Percentiles rank a stretch among this genome's conserved stretches.
Conservation (phyloP, 345 rosid species). For the Salix exigua region DNA sequence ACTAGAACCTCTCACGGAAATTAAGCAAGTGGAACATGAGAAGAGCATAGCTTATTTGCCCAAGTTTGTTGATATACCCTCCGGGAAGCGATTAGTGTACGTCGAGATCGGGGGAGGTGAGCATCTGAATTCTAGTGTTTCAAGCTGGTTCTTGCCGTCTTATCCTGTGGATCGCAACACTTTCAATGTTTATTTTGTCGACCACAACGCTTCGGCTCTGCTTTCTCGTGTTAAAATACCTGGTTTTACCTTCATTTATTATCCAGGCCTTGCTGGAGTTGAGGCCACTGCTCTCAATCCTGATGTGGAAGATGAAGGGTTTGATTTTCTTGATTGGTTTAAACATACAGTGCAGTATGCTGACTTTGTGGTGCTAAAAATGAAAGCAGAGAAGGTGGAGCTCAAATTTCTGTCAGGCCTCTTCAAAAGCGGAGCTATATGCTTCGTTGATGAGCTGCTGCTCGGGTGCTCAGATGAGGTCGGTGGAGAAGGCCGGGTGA, state of each 20-base stretch:
- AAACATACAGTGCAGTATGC: conserved; percentile 61
- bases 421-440: conserved; percentile 60
- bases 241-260: conserved; percentile 68
- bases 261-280: conserved; percentile 63
- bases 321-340: conserved; percentile 77
- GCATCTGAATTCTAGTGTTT: conserved; percentile 42
- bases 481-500: conserved; percentile 20
- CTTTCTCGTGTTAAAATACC: conserved; percentile 63
- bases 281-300: conserved; percentile 15
- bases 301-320: conserved; percentile 46
- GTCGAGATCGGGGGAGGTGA: conserved; percentile 63
- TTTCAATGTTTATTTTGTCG: conserved; percentile 67
- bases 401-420: conserved; percentile 55
- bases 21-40: conserved; percentile 38
- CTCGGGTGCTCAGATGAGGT: conserved; percentile 47
- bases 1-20: conserved; percentile 61
- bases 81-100: conserved; percentile 53
- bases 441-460: conserved; percentile 75
- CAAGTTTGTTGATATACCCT: conserved; percentile 45
- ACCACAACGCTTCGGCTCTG: conserved; percentile 71
- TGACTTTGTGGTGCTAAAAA: conserved; percentile 74
- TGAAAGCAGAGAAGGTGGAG: conserved; percentile 60
- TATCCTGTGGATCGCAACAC: conserved; percentile 55
- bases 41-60: conserved; percentile 54
- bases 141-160: conserved; percentile 60